Conservation (phyloP, 2,329 filamentous ascomycete genomes). For the Shiraia bambusicola region DNA sequence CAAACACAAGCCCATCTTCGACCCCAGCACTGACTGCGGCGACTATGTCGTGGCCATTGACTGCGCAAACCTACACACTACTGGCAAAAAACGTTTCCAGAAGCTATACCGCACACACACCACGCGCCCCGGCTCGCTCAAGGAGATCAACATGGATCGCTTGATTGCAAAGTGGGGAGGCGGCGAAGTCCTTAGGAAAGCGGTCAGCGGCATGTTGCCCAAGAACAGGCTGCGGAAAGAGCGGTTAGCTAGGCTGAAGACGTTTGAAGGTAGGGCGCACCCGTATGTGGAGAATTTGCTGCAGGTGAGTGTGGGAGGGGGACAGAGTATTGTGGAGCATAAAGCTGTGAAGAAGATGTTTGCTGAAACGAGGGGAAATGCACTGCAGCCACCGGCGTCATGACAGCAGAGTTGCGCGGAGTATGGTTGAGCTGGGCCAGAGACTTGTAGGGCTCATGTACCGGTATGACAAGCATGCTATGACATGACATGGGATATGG, state of each 20-base stretch:
- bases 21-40: constrained; percentile 96
- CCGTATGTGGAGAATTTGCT: constrained; percentile 90
- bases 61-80: constrained; percentile 82
- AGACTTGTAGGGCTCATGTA: background rate
- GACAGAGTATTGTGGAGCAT: constrained; percentile 36
- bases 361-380: constrained; percentile 18
- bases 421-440: background rate
- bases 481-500: too few relatives aligned
- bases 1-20: constrained; percentile 98
- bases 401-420: constrained; percentile 9
- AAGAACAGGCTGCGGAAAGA: constrained; percentile 93
- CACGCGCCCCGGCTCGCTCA: constrained; percentile 83
- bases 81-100: constrained; percentile 88
- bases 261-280: constrained; percentile 89
- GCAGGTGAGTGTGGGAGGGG: constrained; percentile 57
- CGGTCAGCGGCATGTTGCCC: constrained; percentile 94
- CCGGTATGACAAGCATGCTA: background rate
- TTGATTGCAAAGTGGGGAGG: constrained; percentile 95
- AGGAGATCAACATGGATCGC: constrained; percentile 88
- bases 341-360: constrained; percentile 45
- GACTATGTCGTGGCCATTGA: constrained; percentile 96
- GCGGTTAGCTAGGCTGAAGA: constrained; percentile 85
- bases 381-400: constrained; percentile 18
- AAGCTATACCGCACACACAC: constrained; percentile 97
- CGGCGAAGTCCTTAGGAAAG: constrained; percentile 84